Evolutionary conservation across 2,329 filamentous ascomycete species (phyloP).

Genomic region (Sporothrix brasiliensis): DNA sequence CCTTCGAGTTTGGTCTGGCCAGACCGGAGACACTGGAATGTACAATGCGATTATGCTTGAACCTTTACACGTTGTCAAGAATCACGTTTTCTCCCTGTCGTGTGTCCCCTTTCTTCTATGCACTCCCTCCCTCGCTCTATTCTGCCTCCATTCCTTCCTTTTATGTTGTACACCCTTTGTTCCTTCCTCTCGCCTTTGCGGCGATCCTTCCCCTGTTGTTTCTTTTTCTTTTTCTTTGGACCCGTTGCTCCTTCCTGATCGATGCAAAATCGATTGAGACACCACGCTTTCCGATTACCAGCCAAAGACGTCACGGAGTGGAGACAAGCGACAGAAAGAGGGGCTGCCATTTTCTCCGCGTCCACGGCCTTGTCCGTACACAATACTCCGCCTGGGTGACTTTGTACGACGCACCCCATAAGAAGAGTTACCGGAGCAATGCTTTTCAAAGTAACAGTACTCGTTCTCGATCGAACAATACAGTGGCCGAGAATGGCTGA

Average conservation of each 20-base stretch:
- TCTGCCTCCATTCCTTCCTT: not conserved
- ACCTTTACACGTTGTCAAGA: not conserved
- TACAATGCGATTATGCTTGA: not conserved
- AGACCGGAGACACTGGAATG: not conserved
- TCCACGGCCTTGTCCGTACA: not conserved
- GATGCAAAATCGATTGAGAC: not conserved
- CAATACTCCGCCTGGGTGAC: no score
- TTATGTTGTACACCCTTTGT: not conserved
- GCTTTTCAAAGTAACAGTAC: not conserved
- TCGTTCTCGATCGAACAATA: not conserved
- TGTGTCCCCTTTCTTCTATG: not conserved
- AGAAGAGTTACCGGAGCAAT: no score
- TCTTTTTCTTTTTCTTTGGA: not conserved
- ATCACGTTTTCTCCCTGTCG: not conserved
- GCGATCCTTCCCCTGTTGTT: not conserved
- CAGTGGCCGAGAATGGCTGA: not conserved
- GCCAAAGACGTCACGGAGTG: constrained; percentile 27
- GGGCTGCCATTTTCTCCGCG: not conserved
- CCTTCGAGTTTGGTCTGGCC: constrained; percentile 9
- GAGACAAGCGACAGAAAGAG: not conserved
- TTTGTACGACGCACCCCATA: no score
- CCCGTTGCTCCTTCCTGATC: constrained; percentile 16
- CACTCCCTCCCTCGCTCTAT: not conserved
- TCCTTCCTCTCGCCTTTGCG: not conserved
- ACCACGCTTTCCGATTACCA: constrained; percentile 9